Evolutionary conservation across 2,329 filamentous ascomycete species (phyloP).

Genomic region (Colletotrichum sp.): DNA sequence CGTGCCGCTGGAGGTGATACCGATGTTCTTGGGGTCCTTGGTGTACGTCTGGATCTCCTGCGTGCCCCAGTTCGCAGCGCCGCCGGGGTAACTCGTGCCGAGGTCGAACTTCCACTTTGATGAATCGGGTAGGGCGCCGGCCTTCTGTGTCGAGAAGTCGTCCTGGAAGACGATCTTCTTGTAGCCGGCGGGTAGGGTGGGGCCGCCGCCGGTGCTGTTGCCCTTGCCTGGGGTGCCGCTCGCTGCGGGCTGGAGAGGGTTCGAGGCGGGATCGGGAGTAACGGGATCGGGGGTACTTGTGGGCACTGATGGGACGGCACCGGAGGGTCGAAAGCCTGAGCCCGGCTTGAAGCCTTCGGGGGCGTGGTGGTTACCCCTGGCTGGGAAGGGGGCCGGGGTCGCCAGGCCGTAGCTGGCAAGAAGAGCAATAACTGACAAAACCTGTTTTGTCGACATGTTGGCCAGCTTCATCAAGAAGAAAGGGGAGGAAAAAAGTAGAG

Average conservation of each 20-base stretch:
- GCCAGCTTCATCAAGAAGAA: background rate
- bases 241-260: background rate
- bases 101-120: constrained; percentile 48
- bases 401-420: constrained; percentile 9
- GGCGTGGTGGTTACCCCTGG: background rate
- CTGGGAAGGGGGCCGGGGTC: background rate
- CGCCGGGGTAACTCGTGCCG: constrained; percentile 53
- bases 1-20: constrained; percentile 34
- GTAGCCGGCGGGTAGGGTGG: constrained; percentile 24
- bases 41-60: constrained; percentile 54
- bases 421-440: constrained; percentile 8
- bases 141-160: constrained; percentile 30
- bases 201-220: background rate
- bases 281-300: background rate
- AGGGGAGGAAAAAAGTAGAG: background rate
- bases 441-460: constrained; percentile 15
- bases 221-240: background rate
- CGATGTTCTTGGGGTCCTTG: constrained; percentile 41
- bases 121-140: constrained; percentile 36
- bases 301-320: background rate
- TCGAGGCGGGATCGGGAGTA: background rate
- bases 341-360: background rate
- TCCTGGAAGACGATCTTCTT: constrained; percentile 30
- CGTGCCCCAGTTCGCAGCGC: constrained; percentile 53
- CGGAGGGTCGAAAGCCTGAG: background rate